Evolutionary conservation across 768 basidiomycete species (phyloP).

Genomic region (Cystofilobasidium macerans): DNA sequence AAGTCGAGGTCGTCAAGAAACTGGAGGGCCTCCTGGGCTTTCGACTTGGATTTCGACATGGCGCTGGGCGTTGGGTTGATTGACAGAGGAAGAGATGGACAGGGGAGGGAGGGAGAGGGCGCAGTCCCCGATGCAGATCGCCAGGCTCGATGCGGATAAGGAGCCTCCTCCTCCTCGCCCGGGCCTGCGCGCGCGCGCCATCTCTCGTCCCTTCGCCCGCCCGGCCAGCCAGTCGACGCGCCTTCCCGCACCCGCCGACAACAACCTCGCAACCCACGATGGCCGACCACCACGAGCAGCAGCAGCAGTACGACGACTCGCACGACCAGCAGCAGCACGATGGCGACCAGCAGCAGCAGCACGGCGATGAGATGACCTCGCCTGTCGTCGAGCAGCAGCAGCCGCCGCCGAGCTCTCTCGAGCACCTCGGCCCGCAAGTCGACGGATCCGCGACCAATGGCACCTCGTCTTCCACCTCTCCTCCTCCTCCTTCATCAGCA

Average conservation of each 20-base stretch:
- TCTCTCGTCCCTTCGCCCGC: neutral
- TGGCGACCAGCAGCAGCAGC: no score
- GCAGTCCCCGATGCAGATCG: neutral
- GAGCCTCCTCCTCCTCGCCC: no score
- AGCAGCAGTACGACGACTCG: neutral
- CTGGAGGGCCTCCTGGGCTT: slow-evolving; percentile 60
- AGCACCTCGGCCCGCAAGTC: neutral
- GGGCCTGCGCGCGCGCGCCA: neutral
- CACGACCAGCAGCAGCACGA: neutral
- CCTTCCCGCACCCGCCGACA: no score
- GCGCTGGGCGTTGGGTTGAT: neutral
- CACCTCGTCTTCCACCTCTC: neutral
- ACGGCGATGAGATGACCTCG: no score
- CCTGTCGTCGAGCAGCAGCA: neutral
- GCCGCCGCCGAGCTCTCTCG: neutral
- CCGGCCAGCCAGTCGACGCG: no score
- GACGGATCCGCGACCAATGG: neutral
- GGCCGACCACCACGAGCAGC: neutral
- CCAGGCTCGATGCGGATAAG: no score
- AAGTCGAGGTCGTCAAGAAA: slow-evolving; percentile 92
- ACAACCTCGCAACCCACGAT: neutral
- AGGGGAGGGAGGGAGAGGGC: neutral
- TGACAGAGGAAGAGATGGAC: neutral
- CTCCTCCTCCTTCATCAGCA: neutral
- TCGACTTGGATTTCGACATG: slow-evolving; percentile 3